phyloP scores from a whole-genome alignment of 345 rosid genomes.

The Hibiscus mutabilis region DNA sequence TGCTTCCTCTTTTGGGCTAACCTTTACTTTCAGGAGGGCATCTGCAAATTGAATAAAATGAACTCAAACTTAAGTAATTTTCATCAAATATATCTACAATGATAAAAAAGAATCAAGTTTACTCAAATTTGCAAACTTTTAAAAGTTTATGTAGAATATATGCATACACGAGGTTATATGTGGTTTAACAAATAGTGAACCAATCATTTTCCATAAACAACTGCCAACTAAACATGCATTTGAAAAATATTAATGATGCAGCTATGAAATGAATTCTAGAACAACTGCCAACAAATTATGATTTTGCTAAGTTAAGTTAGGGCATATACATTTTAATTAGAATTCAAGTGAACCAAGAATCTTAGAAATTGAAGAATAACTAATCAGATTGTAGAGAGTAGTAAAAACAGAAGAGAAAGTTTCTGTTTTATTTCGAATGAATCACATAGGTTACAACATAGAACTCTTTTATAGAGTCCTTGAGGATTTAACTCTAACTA shows the following conservation, averaged over 20 bases:
- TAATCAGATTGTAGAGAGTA: no score
- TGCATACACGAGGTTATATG: neutral
- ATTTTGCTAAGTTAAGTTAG: neutral
- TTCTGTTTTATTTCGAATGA: no score
- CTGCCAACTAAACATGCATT: neutral
- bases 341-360: neutral
- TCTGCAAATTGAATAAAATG: constrained; percentile 39
- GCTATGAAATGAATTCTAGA: neutral
- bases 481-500: no score
- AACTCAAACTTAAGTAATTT: constrained; percentile 11
- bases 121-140: neutral
- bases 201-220: constrained; percentile 3
- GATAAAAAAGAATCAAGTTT: neutral
- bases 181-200: neutral
- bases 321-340: neutral
- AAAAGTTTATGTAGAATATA: neutral
- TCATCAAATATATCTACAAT: constrained; percentile 6
- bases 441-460: no score
- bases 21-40: constrained; percentile 43
- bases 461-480: no score
- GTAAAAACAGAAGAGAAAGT: no score
- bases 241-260: neutral
- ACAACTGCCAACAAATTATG: neutral
- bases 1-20: constrained; percentile 49
- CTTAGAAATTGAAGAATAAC: neutral